These are phyloP conservation scores for Sphagnum tenellum DNA, from an alignment of 225 moss, liverwort and hornwort genomes.

Conservation along the genomic window DNA sequence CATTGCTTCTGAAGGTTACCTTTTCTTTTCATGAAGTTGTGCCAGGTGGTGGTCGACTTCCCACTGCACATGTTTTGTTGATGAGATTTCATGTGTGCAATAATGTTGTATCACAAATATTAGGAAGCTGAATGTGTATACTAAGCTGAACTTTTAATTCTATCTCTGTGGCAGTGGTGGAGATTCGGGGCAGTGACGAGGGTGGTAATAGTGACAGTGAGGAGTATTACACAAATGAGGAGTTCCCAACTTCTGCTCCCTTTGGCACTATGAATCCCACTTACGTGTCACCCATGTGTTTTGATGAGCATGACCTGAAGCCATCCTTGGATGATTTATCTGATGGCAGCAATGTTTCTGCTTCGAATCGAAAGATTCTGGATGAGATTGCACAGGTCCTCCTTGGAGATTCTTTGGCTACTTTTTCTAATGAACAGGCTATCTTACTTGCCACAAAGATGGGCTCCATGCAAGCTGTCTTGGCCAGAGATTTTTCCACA, in stretches of 20 bases:
- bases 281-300: not conserved
- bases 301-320: too few species aligned
- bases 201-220: constrained; percentile 30
- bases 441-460: constrained; percentile 48
- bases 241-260: too few species aligned
- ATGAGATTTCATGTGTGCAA: not conserved
- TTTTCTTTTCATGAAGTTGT: not conserved
- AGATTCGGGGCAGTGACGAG: constrained; percentile 20
- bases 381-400: constrained; percentile 74
- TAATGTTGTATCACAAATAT: too few species aligned
- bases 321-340: too few species aligned
- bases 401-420: constrained; percentile 53
- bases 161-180: constrained; percentile 21
- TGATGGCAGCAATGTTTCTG: constrained; percentile 10
- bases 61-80: too few species aligned
- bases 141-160: not conserved
- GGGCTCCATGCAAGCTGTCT: constrained; percentile 52
- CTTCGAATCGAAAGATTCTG: constrained; percentile 47
- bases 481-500: constrained; percentile 47
- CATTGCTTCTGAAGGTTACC: not conserved
- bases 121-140: not conserved
- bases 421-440: constrained; percentile 53
- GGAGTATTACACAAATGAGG: constrained; percentile 6
- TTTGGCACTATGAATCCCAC: not conserved
- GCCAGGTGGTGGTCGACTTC: too few species aligned